Base-by-base conservation (phyloP, 768 basidiomycete genomes). In the Rhizopogon vesiculosus region DNA sequence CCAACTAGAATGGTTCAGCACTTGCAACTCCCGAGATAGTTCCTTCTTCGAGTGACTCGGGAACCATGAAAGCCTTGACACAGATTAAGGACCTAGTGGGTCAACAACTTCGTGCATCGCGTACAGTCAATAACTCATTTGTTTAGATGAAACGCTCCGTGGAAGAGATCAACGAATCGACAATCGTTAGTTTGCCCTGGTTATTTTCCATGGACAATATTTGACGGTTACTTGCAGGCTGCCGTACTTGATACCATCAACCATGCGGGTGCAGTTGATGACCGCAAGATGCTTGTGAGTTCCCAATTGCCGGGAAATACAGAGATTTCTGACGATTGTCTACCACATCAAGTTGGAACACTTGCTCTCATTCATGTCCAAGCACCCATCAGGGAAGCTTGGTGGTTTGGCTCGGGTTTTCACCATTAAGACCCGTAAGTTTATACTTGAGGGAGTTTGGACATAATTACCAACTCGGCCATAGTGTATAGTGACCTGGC, bases 401-500 rank as follows among this genome's bases (percentile, higher is more conserved):
- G 66, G 80, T 69, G 66, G 78, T 68, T 63, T 69, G 42, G 58
- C 74, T 1, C 67, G 78, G 52, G 62, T 60, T n/a, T 66, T 56
- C 13, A 62, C 73, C 44, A 69, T 91, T 42, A 72, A 84, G 62
- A 73, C 83, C 33, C 63, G 91, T 90, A 56, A 58, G 87, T 74
- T 7, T 28, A n/a, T 33, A 18, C 44, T n/a, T 1, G 2, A 38
- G 13, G 15, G 19, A 15, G 7, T 8, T 54, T 16, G 56, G 46
- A 13, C 28, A n/a, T 35, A 54, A 10, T 54, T 16, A 18, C 29
- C 35, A 48, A 52, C 18, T 22, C 18, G 5, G 39, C 59, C 15
- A 19, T 60, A 91, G 89, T 91, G 55, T 93, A 91, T 68, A 82
- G 87, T 59, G 93, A 94, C 67, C 79, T 96, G 15, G 69, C 83